phyloP scores from a whole-genome alignment of 2,329 filamentous ascomycete species.

The Chaetomium strumarium region DNA sequence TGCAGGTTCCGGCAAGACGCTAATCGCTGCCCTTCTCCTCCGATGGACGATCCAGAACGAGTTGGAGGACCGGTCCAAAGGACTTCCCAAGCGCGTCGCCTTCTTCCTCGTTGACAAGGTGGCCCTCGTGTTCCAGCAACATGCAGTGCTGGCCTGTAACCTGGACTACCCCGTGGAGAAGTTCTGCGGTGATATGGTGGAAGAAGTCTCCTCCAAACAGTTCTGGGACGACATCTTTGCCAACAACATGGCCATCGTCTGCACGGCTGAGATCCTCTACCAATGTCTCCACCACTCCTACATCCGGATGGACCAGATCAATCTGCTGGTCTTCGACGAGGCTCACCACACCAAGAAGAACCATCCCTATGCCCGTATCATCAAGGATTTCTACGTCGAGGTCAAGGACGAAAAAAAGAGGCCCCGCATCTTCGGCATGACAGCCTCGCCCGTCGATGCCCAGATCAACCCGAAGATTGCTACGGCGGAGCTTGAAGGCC shows the following conservation, averaged over 20 bases:
- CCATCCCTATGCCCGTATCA: constrained; percentile 83
- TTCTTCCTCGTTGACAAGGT: constrained; percentile 94
- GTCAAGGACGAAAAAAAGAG: constrained; percentile 39
- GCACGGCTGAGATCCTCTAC: constrained; percentile 81
- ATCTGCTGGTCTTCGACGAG: constrained; percentile 90
- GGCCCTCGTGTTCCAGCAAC: constrained; percentile 84
- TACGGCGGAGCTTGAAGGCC: constrained; percentile 64
- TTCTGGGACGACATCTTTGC: constrained; percentile 49
- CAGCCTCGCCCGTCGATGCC: constrained; percentile 86
- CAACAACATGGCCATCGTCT: constrained; percentile 79
- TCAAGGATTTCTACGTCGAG: constrained; percentile 74
- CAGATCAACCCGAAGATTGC: constrained; percentile 66
- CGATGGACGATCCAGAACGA: constrained; percentile 72
- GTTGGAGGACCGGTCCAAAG: constrained; percentile 59
- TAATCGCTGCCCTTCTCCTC: constrained; percentile 87
- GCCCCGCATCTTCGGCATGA: constrained; percentile 91
- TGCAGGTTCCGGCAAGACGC: constrained; percentile 80
- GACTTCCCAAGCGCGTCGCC: constrained; percentile 57
- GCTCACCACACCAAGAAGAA: constrained; percentile 94
- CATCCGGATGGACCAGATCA: constrained; percentile 75
- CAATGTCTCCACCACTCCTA: constrained; percentile 74
- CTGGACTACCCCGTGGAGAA: constrained; percentile 68
- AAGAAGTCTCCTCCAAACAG: constrained; percentile 34
- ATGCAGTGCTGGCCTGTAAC: constrained; percentile 73
- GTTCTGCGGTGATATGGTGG: constrained; percentile 65